These are phyloP conservation scores for Zygnema circumcarinatum DNA, from an alignment of 139 green algal species.

Conservation along the genomic window DNA sequence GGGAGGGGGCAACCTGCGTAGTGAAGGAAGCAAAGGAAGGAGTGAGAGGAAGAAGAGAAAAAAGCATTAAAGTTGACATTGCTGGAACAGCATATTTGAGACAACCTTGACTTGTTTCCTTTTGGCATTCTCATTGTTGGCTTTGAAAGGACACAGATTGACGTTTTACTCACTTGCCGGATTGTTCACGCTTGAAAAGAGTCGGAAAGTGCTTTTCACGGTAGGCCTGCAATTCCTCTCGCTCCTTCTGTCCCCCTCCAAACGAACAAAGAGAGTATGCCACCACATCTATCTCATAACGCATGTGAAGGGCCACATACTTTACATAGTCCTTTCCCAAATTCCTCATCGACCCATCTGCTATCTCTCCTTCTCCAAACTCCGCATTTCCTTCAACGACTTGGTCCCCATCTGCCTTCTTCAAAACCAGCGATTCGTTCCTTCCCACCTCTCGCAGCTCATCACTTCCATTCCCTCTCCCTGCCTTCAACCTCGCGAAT, in stretches of 20 bases:
- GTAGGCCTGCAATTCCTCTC: constrained; percentile 23
- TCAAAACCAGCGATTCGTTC: not conserved
- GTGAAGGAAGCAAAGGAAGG: not conserved
- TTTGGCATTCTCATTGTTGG: too few relatives aligned
- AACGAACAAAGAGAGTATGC: constrained; percentile 44
- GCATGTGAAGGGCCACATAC: constrained; percentile 46
- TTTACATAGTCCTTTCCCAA: not conserved
- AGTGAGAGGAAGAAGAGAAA: not conserved
- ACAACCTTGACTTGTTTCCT: too few relatives aligned
- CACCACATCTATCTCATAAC: constrained; percentile 52
- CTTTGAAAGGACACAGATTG: too few relatives aligned
- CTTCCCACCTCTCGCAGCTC: too few relatives aligned
- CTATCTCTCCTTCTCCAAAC: too few relatives aligned
- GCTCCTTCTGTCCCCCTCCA: constrained; percentile 34
- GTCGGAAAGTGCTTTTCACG: constrained; percentile 6
- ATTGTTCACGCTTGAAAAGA: not conserved
- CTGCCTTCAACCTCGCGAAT: not conserved
- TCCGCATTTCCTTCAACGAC: not conserved
- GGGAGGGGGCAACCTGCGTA: constrained; percentile 12
- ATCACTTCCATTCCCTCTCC: not conserved
- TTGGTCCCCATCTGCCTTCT: not conserved
- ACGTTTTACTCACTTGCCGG: constrained; percentile 21
- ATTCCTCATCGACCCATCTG: not conserved
- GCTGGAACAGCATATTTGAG: too few relatives aligned
- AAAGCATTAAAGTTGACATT: constrained; percentile 10